Percentiles rank a stretch among this genome's conserved stretches.
Evolutionary conservation across 202 grass and related monocot species (phyloP).

Genomic region (Setaria italica): DNA sequence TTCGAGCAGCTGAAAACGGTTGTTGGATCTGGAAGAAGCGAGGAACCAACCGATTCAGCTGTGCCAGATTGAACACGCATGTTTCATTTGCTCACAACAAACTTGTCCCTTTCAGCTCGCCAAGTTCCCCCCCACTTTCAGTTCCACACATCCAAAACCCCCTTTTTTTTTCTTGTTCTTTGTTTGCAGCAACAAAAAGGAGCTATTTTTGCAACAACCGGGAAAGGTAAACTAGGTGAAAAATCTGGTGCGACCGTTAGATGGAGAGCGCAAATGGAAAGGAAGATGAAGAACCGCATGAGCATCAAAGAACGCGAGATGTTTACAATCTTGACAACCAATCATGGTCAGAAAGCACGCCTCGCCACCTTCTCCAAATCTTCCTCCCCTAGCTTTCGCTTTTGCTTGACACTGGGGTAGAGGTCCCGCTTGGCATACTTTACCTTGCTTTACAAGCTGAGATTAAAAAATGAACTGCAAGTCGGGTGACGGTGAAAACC

Average conservation of each 20-base stretch:
- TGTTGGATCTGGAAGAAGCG: background rate
- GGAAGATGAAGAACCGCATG: background rate
- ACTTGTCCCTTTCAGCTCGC: background rate
- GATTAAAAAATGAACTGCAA: no score
- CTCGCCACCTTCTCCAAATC: constrained; percentile 15
- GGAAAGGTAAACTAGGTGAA: background rate
- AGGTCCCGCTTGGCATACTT: no score
- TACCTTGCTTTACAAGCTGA: no score
- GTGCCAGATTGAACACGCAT: background rate
- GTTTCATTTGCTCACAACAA: constrained; percentile 6
- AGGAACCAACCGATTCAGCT: background rate
- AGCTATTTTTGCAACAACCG: background rate
- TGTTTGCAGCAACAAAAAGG: no score
- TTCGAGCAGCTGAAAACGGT: background rate
- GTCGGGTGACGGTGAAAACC: no score
- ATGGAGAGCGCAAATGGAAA: background rate
- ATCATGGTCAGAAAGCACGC: no score
- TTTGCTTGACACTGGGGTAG: background rate
- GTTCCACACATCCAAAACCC: background rate
- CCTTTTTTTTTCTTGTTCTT: background rate
- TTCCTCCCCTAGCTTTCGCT: background rate
- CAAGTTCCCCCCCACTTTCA: background rate
- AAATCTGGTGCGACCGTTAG: background rate
- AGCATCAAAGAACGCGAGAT: no score
- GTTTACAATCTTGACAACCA: no score